Evolutionary conservation across 257 asterid genomes (phyloP).

Genomic region (Lavandula angustifolia): DNA sequence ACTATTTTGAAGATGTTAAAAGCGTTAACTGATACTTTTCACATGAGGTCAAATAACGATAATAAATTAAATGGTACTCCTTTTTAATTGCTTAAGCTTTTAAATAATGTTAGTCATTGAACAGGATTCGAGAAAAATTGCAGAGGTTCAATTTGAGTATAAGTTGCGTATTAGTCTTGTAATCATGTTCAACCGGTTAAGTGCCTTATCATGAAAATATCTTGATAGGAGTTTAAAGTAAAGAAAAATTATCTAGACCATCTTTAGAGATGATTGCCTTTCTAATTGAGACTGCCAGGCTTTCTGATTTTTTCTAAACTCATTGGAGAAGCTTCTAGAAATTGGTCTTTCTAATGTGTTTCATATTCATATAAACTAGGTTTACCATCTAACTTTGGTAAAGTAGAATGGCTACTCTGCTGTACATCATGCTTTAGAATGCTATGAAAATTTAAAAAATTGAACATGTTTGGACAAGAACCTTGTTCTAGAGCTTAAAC

Average conservation of each 20-base stretch:
- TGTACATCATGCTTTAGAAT: not conserved
- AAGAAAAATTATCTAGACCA: slow-evolving; percentile 11
- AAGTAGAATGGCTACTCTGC: slow-evolving; percentile 16
- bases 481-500: slow-evolving; percentile 18
- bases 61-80: not conserved
- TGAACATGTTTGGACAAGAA: slow-evolving; percentile 12
- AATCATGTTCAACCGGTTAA: slow-evolving; percentile 4
- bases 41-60: not conserved
- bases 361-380: slow-evolving; percentile 17
- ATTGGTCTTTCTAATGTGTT: slow-evolving; percentile 6
- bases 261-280: not conserved
- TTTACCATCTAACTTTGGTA: slow-evolving; percentile 6
- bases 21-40: not conserved
- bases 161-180: slow-evolving; percentile 7
- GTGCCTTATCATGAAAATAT: slow-evolving; percentile 13
- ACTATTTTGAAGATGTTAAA: not conserved
- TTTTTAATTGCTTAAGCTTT: not conserved
- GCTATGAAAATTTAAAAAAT: not conserved
- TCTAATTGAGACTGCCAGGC: not conserved
- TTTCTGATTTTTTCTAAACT: not conserved
- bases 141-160: slow-evolving; percentile 12
- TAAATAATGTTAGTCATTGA: not conserved
- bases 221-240: not conserved
- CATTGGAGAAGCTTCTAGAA: slow-evolving; percentile 13
- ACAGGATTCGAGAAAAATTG: not conserved